phyloP scores from a whole-genome alignment of 768 basidiomycete genomes.

The Termitomyces heimii region DNA sequence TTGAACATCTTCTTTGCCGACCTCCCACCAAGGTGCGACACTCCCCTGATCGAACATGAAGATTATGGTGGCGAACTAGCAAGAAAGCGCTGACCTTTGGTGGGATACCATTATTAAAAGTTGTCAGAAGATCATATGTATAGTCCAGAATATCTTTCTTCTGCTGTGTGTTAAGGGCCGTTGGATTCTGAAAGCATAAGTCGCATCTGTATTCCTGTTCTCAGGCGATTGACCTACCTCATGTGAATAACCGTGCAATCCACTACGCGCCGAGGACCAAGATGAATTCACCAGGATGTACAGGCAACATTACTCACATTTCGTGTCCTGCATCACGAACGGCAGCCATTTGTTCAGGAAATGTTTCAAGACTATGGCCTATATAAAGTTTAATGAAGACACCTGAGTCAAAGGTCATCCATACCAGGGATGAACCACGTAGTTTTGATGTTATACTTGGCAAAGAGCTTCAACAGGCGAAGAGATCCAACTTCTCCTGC shows the following conservation, averaged over 20 bases:
- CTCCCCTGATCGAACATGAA: constrained; percentile 29
- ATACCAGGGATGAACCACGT: constrained; percentile 75
- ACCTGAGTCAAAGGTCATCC: neutral
- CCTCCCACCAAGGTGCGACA: constrained; percentile 81
- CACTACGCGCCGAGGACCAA: constrained; percentile 25
- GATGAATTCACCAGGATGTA: neutral
- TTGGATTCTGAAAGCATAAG: constrained; percentile 43
- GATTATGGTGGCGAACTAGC: neutral
- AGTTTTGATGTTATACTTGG: constrained; percentile 59
- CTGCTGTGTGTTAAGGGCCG: constrained; percentile 53
- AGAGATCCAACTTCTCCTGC: constrained; percentile 71
- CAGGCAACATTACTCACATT: constrained; percentile 31
- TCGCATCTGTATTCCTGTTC: neutral
- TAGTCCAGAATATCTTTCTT: constrained; percentile 68
- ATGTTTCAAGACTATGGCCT: constrained; percentile 73
- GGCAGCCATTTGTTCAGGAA: constrained; percentile 62
- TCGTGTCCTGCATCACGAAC: constrained; percentile 73
- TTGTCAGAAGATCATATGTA: constrained; percentile 57
- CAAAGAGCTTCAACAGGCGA: constrained; percentile 64
- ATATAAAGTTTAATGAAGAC: neutral
- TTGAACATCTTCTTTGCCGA: constrained; percentile 57
- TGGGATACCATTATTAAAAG: constrained; percentile 54
- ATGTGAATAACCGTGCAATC: constrained; percentile 68
- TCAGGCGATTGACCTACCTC: constrained; percentile 32
- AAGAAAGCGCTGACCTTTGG: constrained; percentile 30